These are phyloP conservation scores for Colletotrichum tamarilloi DNA, from an alignment of 2,329 filamentous ascomycete genomes.

Conservation along the genomic window DNA sequence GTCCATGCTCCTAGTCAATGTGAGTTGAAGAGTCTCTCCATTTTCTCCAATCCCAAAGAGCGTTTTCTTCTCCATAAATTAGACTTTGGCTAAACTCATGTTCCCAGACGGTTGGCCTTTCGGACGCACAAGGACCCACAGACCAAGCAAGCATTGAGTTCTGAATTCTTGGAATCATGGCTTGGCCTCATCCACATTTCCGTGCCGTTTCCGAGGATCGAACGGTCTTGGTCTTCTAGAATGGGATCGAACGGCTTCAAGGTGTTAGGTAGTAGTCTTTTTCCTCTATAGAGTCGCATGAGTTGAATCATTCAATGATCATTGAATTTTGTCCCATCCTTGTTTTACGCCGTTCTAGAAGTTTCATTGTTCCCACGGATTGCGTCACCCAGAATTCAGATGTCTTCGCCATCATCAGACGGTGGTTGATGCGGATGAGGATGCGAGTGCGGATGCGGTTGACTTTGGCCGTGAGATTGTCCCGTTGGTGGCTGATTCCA, in stretches of 20 bases:
- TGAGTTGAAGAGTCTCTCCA: constrained; percentile 28
- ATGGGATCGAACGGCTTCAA: not conserved
- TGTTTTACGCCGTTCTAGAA: too few species aligned
- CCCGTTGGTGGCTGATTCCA: not conserved
- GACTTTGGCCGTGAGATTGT: not conserved
- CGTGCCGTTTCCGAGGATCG: not conserved
- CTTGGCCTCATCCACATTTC: not conserved
- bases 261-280: not conserved
- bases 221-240: not conserved
- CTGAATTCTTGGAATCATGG: not conserved
- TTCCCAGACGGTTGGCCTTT: constrained; percentile 34
- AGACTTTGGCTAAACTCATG: not conserved
- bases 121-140: constrained; percentile 32
- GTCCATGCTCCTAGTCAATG: constrained; percentile 55
- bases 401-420: constrained; percentile 6
- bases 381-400: not conserved
- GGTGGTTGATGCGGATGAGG: not conserved
- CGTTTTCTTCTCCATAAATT: not conserved
- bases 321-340: not conserved
- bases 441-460: not conserved
- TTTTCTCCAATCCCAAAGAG: not conserved
- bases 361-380: not conserved
- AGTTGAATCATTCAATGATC: not conserved
- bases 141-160: constrained; percentile 31
- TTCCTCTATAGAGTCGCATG: not conserved